Conservation (phyloP, 345 rosid species). For the Corchorus olitorius region DNA sequence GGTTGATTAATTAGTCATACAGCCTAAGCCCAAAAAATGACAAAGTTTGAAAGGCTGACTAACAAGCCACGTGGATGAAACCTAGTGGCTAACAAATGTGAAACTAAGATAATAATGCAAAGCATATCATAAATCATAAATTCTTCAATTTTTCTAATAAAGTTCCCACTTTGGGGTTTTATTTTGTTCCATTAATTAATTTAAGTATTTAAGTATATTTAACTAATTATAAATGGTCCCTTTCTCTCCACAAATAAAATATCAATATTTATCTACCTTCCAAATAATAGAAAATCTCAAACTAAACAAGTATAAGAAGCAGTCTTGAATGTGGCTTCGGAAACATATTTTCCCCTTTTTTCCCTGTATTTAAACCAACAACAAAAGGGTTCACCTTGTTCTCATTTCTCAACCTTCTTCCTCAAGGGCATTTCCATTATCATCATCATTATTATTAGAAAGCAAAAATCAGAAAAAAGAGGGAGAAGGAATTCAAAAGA, state of each 20-base stretch:
- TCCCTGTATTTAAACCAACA: conserved; percentile 12
- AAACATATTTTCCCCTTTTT: not conserved
- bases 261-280: not conserved
- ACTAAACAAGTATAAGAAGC: not conserved
- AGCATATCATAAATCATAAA: not conserved
- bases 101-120: not conserved
- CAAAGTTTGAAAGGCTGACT: not conserved
- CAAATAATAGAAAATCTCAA: not conserved
- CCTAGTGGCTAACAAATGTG: not conserved
- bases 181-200: not conserved
- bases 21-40: not conserved
- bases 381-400: conserved; percentile 26
- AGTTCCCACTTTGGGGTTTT: not conserved
- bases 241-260: not conserved
- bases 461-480: not conserved
- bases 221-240: not conserved
- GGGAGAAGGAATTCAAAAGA: conserved; percentile 1
- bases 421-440: not conserved
- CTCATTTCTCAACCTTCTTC: conserved; percentile 42
- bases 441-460: conserved; percentile 10
- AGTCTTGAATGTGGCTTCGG: not conserved
- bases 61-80: not conserved
- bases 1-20: not conserved
- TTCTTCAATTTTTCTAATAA: not conserved
- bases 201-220: not conserved